Conservation (phyloP, 1,284 basidiomycete genomes). For the Cryptococcus floricola region DNA sequence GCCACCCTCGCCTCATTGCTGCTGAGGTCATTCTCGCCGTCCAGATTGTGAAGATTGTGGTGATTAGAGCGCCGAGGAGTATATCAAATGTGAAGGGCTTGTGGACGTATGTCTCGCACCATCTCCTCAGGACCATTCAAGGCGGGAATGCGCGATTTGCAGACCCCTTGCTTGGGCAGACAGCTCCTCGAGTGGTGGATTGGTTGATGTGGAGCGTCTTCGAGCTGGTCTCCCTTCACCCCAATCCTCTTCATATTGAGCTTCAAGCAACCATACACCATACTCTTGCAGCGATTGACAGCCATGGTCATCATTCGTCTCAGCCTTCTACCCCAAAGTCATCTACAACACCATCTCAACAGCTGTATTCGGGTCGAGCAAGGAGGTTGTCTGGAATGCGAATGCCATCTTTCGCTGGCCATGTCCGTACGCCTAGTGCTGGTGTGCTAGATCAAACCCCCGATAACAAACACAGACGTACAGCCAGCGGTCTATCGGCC, state of each 20-base stretch:
- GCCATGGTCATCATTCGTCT: constrained; percentile 8
- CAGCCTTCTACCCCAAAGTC: constrained; percentile 10
- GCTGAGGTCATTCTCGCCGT: constrained; percentile 53
- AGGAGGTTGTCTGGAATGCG: constrained; percentile 16
- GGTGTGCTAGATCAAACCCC: not conserved
- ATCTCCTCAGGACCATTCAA: constrained; percentile 13
- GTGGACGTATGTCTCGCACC: constrained; percentile 33
- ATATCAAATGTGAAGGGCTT: constrained; percentile 31
- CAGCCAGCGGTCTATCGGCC: not conserved
- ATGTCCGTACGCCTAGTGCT: constrained; percentile 3
- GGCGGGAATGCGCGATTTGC: constrained; percentile 28
- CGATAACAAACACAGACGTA: not conserved
- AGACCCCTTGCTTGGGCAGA: not conserved
- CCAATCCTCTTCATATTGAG: constrained; percentile 62
- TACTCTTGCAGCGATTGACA: constrained; percentile 12
- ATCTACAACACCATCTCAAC: constrained; percentile 9
- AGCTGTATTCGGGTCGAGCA: constrained; percentile 11
- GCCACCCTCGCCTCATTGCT: constrained; percentile 9
- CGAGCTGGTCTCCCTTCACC: constrained; percentile 62
- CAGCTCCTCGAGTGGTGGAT: constrained; percentile 52
- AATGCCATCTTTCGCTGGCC: constrained; percentile 14
- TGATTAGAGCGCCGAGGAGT: constrained; percentile 56
- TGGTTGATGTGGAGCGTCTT: constrained; percentile 70
- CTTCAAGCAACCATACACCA: constrained; percentile 59
- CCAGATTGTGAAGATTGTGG: constrained; percentile 66